Percentiles rank a stretch among this genome's conserved stretches.
Conservation (phyloP, 805 yeast species). For the Wickerhamiella kurtzmanii region DNA sequence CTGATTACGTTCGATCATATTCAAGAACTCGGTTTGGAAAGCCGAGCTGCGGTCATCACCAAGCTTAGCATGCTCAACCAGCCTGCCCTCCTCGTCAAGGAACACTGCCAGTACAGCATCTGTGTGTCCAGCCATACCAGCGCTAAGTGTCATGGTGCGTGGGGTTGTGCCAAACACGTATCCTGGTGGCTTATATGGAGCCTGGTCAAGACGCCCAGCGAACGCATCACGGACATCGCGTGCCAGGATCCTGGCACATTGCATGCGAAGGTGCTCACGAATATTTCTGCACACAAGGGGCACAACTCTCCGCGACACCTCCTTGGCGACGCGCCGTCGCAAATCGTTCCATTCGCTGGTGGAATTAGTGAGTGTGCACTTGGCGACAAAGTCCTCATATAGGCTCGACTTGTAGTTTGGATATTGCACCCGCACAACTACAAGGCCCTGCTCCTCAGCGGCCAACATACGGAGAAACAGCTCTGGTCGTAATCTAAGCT, state of each 20-base stretch:
- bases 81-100: conserved; percentile 67
- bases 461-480: conserved; percentile 76
- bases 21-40: conserved; percentile 51
- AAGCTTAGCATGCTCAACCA: conserved; percentile 63
- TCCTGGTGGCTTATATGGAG: conserved; percentile 77
- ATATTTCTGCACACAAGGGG: conserved; percentile 59
- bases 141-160: conserved; percentile 63
- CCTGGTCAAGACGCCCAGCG: conserved; percentile 68
- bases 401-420: conserved; percentile 32
- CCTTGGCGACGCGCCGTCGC: conserved; percentile 51
- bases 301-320: conserved; percentile 55
- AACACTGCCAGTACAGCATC: conserved; percentile 80
- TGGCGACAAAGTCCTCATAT: conserved; percentile 25
- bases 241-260: conserved; percentile 58
- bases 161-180: conserved; percentile 73
- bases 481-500: conserved; percentile 64
- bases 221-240: conserved; percentile 58
- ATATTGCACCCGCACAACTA: conserved; percentile 48
- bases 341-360: conserved; percentile 71
- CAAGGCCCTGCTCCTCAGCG: conserved; percentile 71
- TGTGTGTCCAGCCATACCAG: conserved; percentile 72
- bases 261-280: conserved; percentile 67
- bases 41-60: conserved; percentile 54
- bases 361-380: conserved; percentile 37
- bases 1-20: conserved; percentile 44